Evolutionary conservation across 345 rosid species (phyloP).

Genomic region (Brassica cretica): DNA sequence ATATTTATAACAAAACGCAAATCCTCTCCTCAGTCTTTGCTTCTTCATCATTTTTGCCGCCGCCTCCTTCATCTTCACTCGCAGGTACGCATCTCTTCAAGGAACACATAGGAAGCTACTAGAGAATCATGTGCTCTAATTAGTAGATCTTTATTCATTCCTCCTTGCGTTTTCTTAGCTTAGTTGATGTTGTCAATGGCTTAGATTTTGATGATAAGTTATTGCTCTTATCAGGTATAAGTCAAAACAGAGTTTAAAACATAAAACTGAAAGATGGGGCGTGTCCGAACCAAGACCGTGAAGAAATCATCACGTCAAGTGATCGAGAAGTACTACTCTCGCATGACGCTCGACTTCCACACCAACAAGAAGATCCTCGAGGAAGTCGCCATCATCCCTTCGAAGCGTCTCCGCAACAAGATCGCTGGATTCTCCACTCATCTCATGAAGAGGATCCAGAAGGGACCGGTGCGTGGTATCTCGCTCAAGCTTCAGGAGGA

Average conservation of each 20-base stretch:
- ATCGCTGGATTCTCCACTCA: conserved; percentile 89
- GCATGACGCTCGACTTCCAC: conserved; percentile 84
- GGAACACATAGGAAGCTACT: background rate
- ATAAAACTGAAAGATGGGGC: conserved; percentile 55
- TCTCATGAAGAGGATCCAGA: conserved; percentile 69
- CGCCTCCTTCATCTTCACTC: background rate
- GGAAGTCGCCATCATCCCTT: conserved; percentile 84
- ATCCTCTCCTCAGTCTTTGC: background rate
- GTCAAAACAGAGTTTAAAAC: background rate
- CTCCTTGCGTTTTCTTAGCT: background rate
- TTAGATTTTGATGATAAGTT: background rate
- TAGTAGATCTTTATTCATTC: background rate
- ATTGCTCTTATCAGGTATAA: conserved; percentile 19
- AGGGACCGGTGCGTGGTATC: conserved; percentile 88
- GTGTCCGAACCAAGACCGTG: conserved; percentile 87
- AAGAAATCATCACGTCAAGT: conserved; percentile 90
- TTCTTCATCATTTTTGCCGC: background rate
- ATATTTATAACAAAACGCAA: background rate
- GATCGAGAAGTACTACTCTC: conserved; percentile 82
- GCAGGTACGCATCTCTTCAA: background rate
- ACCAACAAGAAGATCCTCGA: conserved; percentile 85
- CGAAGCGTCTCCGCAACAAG: conserved; percentile 86
- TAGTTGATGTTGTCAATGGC: background rate
- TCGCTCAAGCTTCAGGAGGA: conserved; percentile 84
- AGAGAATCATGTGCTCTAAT: background rate